Evolutionary conservation across 2,329 filamentous ascomycete species (phyloP).

Genomic region (Rugonectria rugulosa): DNA sequence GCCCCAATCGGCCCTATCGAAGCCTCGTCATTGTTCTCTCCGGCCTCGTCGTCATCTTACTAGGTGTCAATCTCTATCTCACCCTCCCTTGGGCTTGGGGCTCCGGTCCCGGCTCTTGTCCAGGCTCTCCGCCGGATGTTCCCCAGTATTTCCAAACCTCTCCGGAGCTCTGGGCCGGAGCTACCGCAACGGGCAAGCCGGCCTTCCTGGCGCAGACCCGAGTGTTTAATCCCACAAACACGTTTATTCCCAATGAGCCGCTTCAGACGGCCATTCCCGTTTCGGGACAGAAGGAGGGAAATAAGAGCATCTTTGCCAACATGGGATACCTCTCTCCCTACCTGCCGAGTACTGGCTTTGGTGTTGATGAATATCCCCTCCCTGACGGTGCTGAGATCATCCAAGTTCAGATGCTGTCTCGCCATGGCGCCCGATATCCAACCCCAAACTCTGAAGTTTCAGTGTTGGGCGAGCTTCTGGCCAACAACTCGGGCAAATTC

Average conservation of each 20-base stretch:
- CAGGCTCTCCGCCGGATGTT: conserved; percentile 49
- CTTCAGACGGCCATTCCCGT: conserved; percentile 77
- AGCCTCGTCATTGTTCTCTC: conserved; percentile 43
- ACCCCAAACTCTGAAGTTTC: conserved; percentile 65
- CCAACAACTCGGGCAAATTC: conserved; percentile 59
- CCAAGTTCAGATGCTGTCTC: conserved; percentile 75
- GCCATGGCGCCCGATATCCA: conserved; percentile 78
- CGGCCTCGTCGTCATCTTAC: conserved; percentile 45
- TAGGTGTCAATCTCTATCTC: conserved; percentile 47
- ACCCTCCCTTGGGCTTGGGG: conserved; percentile 44
- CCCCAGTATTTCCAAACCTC: conserved; percentile 71
- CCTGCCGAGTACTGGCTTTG: conserved; percentile 75
- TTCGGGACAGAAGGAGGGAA: conserved; percentile 60
- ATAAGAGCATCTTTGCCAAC: conserved; percentile 73
- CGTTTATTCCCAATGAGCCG: conserved; percentile 73
- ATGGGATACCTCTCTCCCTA: conserved; percentile 75
- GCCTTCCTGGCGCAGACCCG: conserved; percentile 78
- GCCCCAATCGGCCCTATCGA: conserved; percentile 40
- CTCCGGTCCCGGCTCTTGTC: conserved; percentile 36
- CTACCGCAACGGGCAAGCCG: conserved; percentile 73
- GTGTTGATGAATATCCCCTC: conserved; percentile 74
- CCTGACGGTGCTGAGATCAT: conserved; percentile 72
- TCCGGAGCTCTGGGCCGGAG: conserved; percentile 67
- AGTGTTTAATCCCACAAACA: conserved; percentile 68
- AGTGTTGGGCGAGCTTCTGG: conserved; percentile 64